Percentiles rank a stretch among this genome's conserved stretches.
Evolutionary conservation across 345 rosid species (phyloP).

Genomic region (Ceriops tagal): DNA sequence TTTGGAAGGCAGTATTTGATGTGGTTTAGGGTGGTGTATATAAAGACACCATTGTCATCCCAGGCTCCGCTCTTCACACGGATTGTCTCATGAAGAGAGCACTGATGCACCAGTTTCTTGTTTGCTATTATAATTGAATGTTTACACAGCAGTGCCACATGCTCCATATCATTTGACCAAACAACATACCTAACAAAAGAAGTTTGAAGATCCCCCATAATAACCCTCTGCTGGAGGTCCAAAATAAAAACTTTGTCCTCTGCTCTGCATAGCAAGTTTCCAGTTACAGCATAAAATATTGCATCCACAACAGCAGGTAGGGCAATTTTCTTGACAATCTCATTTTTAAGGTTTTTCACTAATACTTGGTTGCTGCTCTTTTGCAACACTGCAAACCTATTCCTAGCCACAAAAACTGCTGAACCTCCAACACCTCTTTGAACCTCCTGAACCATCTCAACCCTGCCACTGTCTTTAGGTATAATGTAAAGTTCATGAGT

Average conservation of each 20-base stretch:
- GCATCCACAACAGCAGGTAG: conserved; percentile 76
- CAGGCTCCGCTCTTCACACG: conserved; percentile 94
- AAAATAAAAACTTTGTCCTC: conserved; percentile 80
- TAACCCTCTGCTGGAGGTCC: conserved; percentile 86
- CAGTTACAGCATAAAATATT: conserved; percentile 88
- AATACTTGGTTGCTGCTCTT: conserved; percentile 77
- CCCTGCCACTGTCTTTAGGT: conserved; percentile 73
- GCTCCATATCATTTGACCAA: conserved; percentile 95
- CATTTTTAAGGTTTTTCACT: conserved; percentile 74
- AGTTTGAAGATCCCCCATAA: conserved; percentile 78
- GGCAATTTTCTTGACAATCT: conserved; percentile 65
- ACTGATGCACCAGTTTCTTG: conserved; percentile 75
- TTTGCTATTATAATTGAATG: conserved; percentile 78
- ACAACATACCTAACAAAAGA: conserved; percentile 73
- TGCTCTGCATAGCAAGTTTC: conserved; percentile 75
- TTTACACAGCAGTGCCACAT: conserved; percentile 87
- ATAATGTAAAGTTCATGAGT: conserved; percentile 78
- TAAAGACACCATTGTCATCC: conserved; percentile 95
- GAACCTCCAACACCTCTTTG: conserved; percentile 82
- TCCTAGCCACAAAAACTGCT: conserved; percentile 75
- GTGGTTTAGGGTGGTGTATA: conserved; percentile 82
- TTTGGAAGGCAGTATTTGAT: conserved; percentile 92
- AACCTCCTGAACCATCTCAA: conserved; percentile 70
- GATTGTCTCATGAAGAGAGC: conserved; percentile 89
- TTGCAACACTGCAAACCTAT: conserved; percentile 88